Evolutionary conservation across 2,329 filamentous ascomycete species (phyloP), one percentile per base, ranked within the genome.

Genomic region (Arthrobotrys sinensis): DNA sequence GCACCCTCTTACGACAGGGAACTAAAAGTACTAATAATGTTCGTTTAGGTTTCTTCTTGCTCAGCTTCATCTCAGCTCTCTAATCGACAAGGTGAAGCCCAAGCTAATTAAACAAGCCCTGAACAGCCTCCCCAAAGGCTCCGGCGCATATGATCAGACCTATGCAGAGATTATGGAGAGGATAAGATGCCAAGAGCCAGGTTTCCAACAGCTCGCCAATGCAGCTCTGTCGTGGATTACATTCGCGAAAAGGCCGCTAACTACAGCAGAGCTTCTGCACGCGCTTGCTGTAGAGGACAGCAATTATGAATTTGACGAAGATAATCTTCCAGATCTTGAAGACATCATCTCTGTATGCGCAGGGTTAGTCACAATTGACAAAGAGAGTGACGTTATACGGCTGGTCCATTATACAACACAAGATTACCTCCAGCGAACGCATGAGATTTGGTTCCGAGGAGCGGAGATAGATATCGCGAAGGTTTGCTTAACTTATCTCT

Each of bases 401-500:
- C 16, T 72, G 36, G 45, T 72, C 1, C 68, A 72, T 36, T 72
- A 43, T 32, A 72, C 68, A 16, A 65, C 68, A 4, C 68, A 72
- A 40, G 68, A 72, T 19, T 72, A 72, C 21, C 64, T 72, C 19
- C 32, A 72, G 7, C 38, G 36, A 19, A 64, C 16, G 14, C 4
- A 4, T 16, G 8, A 0, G n/a, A n/a, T n/a, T n/a, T 72, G 55
- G 68, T 72, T 72, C 55, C 68, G 57, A 1, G 7, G 45, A 7
- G 57, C 57, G n/a, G 3, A 72, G 4, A 12, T 12, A 10, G 34
- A 53, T 36, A 53, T 72, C 32, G 21, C 68, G 24, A 21, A 14
- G 21, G 34, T 8, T n/a, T 72, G 68, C 19, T 28, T 72, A 55
- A 55, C 68, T 4, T 72, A 64, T 43, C 14, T 72, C 46, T 72